Conservation (phyloP, 1,284 basidiomycete genomes). For the Heterobasidion parviporum region DNA sequence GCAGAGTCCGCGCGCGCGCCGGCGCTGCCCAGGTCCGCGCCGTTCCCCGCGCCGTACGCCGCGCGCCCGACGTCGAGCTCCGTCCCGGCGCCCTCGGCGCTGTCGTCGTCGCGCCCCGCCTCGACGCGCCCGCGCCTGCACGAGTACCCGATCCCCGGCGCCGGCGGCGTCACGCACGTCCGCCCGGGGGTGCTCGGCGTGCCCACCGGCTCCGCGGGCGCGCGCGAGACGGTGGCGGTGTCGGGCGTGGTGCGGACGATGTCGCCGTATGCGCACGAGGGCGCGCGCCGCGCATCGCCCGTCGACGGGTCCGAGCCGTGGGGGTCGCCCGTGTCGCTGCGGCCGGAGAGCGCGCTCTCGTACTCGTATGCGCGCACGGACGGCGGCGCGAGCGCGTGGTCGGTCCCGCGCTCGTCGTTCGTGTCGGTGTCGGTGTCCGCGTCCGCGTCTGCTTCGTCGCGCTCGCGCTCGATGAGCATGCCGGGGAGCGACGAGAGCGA, state of each 20-base stretch:
- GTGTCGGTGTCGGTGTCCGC: constrained; percentile 30
- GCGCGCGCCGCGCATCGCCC: constrained; percentile 5
- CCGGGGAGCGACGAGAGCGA: constrained; percentile 27
- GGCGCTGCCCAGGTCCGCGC: background rate
- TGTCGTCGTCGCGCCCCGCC: constrained; percentile 22
- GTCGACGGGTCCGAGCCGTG: background rate
- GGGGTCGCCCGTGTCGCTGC: constrained; percentile 8
- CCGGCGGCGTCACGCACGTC: constrained; percentile 40
- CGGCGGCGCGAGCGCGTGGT: constrained; percentile 6
- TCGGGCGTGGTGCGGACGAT: constrained; percentile 8
- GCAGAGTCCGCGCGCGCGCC: constrained; percentile 15
- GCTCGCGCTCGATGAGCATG: constrained; percentile 27
- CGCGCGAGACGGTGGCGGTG: constrained; percentile 6
- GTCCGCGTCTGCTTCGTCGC: constrained; percentile 35
- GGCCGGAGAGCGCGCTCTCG: constrained; percentile 4
- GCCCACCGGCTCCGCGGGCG: constrained; percentile 19
- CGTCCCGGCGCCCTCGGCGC: constrained; percentile 22
- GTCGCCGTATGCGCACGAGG: constrained; percentile 8
- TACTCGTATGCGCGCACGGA: constrained; percentile 7
- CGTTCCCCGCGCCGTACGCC: background rate
- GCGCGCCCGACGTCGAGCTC: constrained; percentile 32
- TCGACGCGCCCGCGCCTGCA: constrained; percentile 53
- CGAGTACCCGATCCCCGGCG: constrained; percentile 44
- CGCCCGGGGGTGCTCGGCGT: constrained; percentile 53
- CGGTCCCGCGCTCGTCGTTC: constrained; percentile 21